phyloP scores from a whole-genome alignment of 2,329 filamentous ascomycete genomes.

The Aschersonia sp. region DNA sequence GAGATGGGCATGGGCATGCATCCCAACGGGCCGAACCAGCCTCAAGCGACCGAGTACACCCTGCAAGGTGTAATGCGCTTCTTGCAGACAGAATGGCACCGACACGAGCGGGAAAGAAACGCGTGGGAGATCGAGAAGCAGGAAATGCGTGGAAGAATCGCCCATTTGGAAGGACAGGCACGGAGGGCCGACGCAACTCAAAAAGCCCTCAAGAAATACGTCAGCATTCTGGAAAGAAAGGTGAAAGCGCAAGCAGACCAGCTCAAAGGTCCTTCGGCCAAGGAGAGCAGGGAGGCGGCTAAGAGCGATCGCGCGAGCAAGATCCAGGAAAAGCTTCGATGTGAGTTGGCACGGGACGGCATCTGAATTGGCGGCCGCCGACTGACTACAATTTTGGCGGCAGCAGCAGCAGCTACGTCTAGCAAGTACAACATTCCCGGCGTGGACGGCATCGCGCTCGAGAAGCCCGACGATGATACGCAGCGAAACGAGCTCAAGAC shows the following conservation, averaged over 20 bases:
- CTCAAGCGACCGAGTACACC: slow-evolving; percentile 47
- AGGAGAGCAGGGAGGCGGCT: slow-evolving; percentile 25
- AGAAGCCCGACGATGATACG: slow-evolving; percentile 33
- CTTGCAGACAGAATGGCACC: slow-evolving; percentile 97
- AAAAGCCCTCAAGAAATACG: slow-evolving; percentile 79
- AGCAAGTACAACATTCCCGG: slow-evolving; percentile 28
- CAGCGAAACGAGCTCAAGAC: slow-evolving; percentile 39
- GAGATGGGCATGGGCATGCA: slow-evolving; percentile 32
- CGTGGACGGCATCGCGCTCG: slow-evolving; percentile 30
- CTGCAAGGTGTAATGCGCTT: slow-evolving; percentile 90
- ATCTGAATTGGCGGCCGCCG: too few relatives aligned
- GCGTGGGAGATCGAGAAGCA: slow-evolving; percentile 98
- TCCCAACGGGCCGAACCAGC: slow-evolving; percentile 32
- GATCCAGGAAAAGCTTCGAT: slow-evolving; percentile 40
- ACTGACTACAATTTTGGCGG: too few relatives aligned
- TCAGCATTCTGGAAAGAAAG: slow-evolving; percentile 77
- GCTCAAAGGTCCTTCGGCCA: slow-evolving; percentile 32
- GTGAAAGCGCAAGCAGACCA: slow-evolving; percentile 70
- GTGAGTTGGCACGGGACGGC: slow-evolving; percentile 18
- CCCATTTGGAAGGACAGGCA: slow-evolving; percentile 79
- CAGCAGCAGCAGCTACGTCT: slow-evolving; percentile 18
- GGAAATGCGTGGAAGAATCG: slow-evolving; percentile 97
- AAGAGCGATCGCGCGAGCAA: slow-evolving; percentile 38
- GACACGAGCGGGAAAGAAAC: slow-evolving; percentile 93
- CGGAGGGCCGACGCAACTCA: slow-evolving; percentile 78